Conservation (phyloP, 2,329 filamentous ascomycete genomes). For the Venturia aucupariae region DNA sequence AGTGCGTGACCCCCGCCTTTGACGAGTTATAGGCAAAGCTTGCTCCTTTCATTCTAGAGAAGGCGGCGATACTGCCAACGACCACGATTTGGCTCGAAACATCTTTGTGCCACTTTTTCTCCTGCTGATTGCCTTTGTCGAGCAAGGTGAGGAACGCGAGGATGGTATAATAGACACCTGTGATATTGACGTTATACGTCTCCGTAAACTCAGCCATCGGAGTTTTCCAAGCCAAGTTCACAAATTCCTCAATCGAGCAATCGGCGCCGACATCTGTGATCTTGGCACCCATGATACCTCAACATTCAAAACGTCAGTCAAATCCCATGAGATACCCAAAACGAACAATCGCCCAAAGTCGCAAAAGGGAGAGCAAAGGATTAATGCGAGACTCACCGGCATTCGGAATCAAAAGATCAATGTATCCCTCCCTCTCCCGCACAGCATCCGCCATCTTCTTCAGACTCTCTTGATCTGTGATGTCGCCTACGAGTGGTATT, state of each 20-base stretch:
- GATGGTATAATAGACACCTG: constrained; percentile 31
- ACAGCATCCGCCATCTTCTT: constrained; percentile 33
- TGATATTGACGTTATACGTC: constrained; percentile 24
- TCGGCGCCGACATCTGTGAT: neutral
- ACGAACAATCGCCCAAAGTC: constrained; percentile 19
- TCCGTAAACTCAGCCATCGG: constrained; percentile 11
- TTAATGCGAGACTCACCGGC: constrained; percentile 32
- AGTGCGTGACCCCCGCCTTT: constrained; percentile 35
- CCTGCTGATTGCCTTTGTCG: constrained; percentile 33
- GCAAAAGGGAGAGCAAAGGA: neutral
- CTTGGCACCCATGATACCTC: constrained; percentile 11
- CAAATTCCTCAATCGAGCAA: constrained; percentile 11
- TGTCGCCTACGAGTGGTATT: constrained; percentile 34
- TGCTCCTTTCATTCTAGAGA: constrained; percentile 27
- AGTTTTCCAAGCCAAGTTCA: constrained; percentile 9
- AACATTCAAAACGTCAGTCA: constrained; percentile 22
- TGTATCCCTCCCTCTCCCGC: constrained; percentile 33
- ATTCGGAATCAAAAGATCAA: constrained; percentile 46
- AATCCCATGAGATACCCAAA: too few relatives aligned
- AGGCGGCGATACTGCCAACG: constrained; percentile 13
- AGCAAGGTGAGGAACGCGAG: constrained; percentile 34
- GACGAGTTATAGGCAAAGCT: constrained; percentile 36
- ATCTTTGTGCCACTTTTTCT: neutral
- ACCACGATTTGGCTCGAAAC: constrained; percentile 13
- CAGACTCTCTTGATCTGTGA: constrained; percentile 34